phyloP scores from a whole-genome alignment of 331 rosid species.

The Prunus yedoensis region DNA sequence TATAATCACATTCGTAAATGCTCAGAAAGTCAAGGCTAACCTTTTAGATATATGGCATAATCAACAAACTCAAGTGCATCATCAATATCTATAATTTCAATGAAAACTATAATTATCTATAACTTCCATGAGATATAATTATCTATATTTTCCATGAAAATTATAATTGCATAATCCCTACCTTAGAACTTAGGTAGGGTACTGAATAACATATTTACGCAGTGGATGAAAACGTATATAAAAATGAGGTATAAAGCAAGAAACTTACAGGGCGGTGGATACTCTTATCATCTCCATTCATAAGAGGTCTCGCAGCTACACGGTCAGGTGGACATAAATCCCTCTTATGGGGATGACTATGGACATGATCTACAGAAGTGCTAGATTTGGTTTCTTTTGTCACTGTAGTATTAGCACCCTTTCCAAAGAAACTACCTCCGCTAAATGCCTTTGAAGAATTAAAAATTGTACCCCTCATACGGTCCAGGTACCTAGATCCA shows the following conservation, averaged over 20 bases:
- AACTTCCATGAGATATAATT: not conserved
- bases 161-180: not conserved
- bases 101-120: not conserved
- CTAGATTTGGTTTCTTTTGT: constrained; percentile 66
- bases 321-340: constrained; percentile 65
- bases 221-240: not conserved
- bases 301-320: constrained; percentile 50
- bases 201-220: constrained; percentile 10
- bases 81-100: not conserved
- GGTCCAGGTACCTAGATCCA: constrained; percentile 86
- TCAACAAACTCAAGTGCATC: not conserved
- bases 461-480: constrained; percentile 89
- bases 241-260: constrained; percentile 22
- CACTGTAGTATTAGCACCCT: constrained; percentile 48
- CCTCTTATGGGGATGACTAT: constrained; percentile 52
- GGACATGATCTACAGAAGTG: constrained; percentile 64
- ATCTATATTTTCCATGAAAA: not conserved
- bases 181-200: constrained; percentile 3
- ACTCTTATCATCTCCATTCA: constrained; percentile 65
- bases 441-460: constrained; percentile 91
- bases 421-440: constrained; percentile 74
- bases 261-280: constrained; percentile 70
- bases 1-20: not conserved
- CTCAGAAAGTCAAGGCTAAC: not conserved
- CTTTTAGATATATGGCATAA: constrained; percentile 12